Conservation (phyloP, 192 early-diverging fungal species). For the Gonapodya prolifera region DNA sequence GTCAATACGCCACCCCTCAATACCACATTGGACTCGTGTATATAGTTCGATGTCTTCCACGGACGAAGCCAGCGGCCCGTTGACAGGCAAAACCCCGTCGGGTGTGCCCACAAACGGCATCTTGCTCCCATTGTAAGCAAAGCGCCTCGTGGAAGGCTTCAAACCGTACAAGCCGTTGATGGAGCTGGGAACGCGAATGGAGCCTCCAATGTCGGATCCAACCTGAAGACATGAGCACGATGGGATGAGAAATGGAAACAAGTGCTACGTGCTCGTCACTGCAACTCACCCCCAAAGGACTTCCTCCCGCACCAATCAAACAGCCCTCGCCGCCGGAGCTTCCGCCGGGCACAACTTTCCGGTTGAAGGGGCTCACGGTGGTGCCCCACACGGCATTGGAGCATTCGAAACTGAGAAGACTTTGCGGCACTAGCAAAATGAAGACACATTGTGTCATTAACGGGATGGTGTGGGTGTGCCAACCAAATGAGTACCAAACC, state of each 20-base stretch:
- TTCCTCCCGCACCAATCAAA: background rate
- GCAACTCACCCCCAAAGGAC: no score
- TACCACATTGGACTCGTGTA: no score
- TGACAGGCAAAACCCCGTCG: background rate
- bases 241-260: no score
- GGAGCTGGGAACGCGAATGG: background rate
- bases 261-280: no score
- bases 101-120: background rate
- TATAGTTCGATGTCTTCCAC: no score
- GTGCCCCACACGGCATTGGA: background rate
- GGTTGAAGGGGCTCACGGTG: background rate
- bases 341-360: background rate
- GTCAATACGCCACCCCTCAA: no score
- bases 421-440: background rate
- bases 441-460: background rate
- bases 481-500: no score
- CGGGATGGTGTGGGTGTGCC: background rate
- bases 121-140: background rate
- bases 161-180: background rate
- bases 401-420: background rate
- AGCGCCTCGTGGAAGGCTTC: background rate
- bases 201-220: background rate
- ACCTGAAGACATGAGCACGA: no score
- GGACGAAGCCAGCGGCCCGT: background rate
- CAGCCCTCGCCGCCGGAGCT: background rate